Evolutionary conservation across 495 filamentous ascomycete species (phyloP), one percentile per base, ranked within the genome.

Genomic region (Neurospora sp.): DNA sequence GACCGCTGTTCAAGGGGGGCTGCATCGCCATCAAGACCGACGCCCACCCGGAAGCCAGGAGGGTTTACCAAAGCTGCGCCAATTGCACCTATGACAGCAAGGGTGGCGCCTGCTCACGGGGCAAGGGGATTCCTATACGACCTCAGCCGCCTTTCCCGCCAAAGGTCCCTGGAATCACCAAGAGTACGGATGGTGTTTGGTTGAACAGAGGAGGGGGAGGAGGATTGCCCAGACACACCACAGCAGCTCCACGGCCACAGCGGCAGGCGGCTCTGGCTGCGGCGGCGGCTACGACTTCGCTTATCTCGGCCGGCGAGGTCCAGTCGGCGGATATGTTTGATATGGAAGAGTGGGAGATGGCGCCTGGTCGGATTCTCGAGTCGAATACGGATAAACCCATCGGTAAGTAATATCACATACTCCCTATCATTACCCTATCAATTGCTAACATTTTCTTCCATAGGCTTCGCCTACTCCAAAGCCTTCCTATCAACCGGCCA

Each of bases 321-420:
- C 69, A 74, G 20, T 23, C 70, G 44, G 75, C 70, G 23, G 75
- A 80, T 4, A 70, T 77, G 2, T 74, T 83, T 5, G 79, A 85
- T 66, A 81, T 85, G 76, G 83, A 85, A 72, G 73, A 71, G 11
- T 83, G 81, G 81, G 81, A 83, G 44, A 35, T 81, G 9, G 80
- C 81, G 2, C 80, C 81, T 2, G 81, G 81, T 35, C 78, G 77
- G 1, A 74, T 80, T 41, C 69, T 72, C 11, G 74, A 80, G 14
- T 31, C 54, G 1, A 62, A 62, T 0, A 62, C 20, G 6, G 11
- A 27, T 14, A 62, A 62, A 35, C 54, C 23, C 0, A 8, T 31
- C 9, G 7, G 54, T 62, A 31, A 27, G 23, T 31, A 0, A 60
- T 20, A 2, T 1, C 9, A n/a, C n/a, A 7, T 20, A 20, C 11